A percentile compares a stretch with the other conserved stretches of the same genome.
Conservation (phyloP, 257 asterid species). For the Plectranthus barbatus region DNA sequence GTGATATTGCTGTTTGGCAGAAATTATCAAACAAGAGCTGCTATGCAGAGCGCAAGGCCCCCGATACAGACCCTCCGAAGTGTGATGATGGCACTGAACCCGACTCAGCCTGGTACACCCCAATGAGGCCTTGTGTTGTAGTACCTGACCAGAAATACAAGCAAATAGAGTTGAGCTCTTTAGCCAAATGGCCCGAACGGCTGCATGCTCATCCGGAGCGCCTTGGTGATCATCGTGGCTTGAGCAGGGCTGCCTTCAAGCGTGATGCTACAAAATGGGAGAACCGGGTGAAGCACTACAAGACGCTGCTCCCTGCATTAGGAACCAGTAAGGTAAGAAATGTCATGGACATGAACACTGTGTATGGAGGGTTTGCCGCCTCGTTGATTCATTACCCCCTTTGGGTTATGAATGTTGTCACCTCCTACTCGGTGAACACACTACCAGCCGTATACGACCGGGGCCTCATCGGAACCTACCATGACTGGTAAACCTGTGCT, state of each 20-base stretch:
- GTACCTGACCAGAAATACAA: constrained; percentile 27
- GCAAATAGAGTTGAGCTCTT: constrained; percentile 17
- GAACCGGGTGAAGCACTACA: constrained; percentile 28
- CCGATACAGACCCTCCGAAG: constrained; percentile 30
- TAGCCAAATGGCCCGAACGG: constrained; percentile 40
- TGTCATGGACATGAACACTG: constrained; percentile 46
- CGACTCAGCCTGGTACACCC: constrained; percentile 60
- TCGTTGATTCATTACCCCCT: constrained; percentile 30
- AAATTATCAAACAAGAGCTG: constrained; percentile 33
- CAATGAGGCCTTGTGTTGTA: constrained; percentile 48
- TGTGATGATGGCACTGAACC: constrained; percentile 54
- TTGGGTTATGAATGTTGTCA: constrained; percentile 49
- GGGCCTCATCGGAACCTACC: constrained; percentile 44
- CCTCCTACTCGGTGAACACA: constrained; percentile 35
- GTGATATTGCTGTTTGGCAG: constrained; percentile 50
- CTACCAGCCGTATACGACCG: constrained; percentile 36
- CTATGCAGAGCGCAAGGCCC: constrained; percentile 31
- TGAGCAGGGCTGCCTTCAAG: constrained; percentile 29
- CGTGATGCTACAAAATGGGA: constrained; percentile 34
- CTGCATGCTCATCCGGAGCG: constrained; percentile 40
- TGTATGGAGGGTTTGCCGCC: constrained; percentile 40
- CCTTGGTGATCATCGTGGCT: constrained; percentile 32
- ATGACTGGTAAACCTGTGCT: constrained; percentile 32
- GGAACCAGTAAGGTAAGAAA: constrained; percentile 40
- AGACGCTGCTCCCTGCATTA: constrained; percentile 33